Evolutionary conservation across 495 filamentous ascomycete genomes (phyloP), one percentile per base, ranked within the genome.

Genomic region (Pseudoneurospora amorphoporcata): DNA sequence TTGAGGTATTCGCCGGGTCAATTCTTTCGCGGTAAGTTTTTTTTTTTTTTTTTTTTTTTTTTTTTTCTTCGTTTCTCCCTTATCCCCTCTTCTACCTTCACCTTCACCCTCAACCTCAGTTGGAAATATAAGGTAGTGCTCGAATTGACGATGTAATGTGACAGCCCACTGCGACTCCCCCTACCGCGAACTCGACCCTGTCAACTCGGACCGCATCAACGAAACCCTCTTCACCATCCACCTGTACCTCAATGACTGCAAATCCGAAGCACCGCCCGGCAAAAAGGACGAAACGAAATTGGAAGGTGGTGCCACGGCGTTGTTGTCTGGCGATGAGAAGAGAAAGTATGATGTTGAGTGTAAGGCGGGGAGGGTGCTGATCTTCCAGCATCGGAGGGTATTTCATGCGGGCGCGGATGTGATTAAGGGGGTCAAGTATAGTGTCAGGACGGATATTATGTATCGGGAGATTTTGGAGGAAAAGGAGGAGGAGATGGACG

Each of bases 201-300:
- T 4, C 29, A 85, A 87, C 2, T 75, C 70, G 0, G 74, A 75
- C 0, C 79, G 77, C 58, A 87, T 65, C 0, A 70, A 79, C 10
- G 69, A 93, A 78, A 92, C 92, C 3, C 86, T 89, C 70, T 91
- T 89, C 75, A 97, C 94, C 0, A 80, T 97, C 37, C 94, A 98
- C 72, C 80, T 97, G 17, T 98, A 97, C 79, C 85, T 98, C 69
- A 94, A 92, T 77, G 83, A 85, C 71, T 84, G 81, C 68, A 77
- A 80, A 73, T 79, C 81, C 17, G 82, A 79, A 71, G 80, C 68
- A 17, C 53, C 53, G 0, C 70, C 61, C 5, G 72, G 73, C n/a
- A 45, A 39, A 7, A 76, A 68, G 37, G 75, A 76, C 10, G 69
- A 74, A 40, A 79, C 74, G 32, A 84, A 84, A 40, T 77, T 91